These are phyloP conservation scores for Fusarium duplospermum DNA, from an alignment of 2,329 filamentous ascomycete species.

Conservation along the genomic window DNA sequence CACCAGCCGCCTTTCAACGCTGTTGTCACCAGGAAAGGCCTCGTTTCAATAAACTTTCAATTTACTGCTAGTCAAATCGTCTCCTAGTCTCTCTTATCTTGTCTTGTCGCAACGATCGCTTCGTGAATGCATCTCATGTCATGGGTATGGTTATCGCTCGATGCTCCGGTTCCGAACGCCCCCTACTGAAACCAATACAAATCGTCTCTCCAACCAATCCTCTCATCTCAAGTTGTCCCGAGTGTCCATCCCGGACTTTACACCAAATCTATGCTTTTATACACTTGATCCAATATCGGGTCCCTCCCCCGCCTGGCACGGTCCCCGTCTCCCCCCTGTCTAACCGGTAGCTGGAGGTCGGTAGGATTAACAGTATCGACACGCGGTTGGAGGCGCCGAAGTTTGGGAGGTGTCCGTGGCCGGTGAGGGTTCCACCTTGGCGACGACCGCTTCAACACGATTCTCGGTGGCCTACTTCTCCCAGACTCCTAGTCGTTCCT, in stretches of 20 bases:
- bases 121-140: constrained; percentile 16
- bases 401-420: neutral
- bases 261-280: neutral
- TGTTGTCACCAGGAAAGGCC: neutral
- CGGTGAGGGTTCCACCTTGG: neutral
- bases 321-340: neutral
- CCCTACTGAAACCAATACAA: constrained; percentile 2
- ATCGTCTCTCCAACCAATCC: neutral
- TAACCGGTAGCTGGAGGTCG: neutral
- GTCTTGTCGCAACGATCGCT: constrained; percentile 3
- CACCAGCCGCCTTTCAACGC: neutral
- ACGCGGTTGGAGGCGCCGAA: neutral
- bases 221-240: neutral
- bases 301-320: neutral
- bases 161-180: constrained; percentile 22
- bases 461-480: neutral
- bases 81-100: neutral
- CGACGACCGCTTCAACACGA: neutral
- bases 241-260: neutral
- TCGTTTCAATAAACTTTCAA: neutral
- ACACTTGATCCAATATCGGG: neutral
- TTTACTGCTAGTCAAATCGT: neutral
- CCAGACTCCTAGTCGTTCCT: constrained; percentile 33
- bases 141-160: constrained; percentile 20
- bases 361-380: neutral